Evolutionary conservation across 2,329 filamentous ascomycete genomes (phyloP).

Genomic region (Penicillium sp.): DNA sequence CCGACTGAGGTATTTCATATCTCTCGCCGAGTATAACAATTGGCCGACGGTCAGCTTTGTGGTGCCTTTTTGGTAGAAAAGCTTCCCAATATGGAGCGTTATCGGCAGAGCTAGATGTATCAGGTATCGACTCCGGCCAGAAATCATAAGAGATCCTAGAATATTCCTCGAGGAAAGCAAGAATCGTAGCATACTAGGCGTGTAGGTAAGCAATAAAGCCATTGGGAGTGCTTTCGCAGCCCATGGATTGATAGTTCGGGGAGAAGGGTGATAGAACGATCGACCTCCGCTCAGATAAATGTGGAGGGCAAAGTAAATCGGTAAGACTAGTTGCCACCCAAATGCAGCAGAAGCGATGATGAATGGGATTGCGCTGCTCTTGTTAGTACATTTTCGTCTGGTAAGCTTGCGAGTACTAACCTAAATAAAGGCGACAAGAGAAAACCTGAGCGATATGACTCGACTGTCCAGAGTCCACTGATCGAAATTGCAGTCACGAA

Average conservation of each 20-base stretch:
- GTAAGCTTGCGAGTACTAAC: neutral
- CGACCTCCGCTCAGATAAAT: neutral
- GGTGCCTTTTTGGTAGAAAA: neutral
- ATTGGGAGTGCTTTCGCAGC: neutral
- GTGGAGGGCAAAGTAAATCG: neutral
- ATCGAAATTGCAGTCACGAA: neutral
- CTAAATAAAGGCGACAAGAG: neutral
- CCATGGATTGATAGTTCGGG: neutral
- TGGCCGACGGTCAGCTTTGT: neutral
- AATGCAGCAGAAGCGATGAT: neutral
- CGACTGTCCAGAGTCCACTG: neutral
- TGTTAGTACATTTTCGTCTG: neutral
- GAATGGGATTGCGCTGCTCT: neutral
- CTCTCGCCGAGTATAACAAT: neutral
- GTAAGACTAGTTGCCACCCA: neutral
- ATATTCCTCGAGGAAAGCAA: neutral
- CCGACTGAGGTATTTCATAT: neutral
- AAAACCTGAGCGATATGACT: neutral
- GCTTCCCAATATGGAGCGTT: neutral
- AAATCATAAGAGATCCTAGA: neutral
- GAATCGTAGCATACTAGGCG: neutral
- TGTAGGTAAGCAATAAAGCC: neutral
- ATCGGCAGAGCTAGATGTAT: neutral
- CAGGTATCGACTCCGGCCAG: neutral
- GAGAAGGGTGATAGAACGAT: neutral